Evolutionary conservation across 2,329 filamentous ascomycete species (phyloP).

Genomic region (Geosmithia morbida): DNA sequence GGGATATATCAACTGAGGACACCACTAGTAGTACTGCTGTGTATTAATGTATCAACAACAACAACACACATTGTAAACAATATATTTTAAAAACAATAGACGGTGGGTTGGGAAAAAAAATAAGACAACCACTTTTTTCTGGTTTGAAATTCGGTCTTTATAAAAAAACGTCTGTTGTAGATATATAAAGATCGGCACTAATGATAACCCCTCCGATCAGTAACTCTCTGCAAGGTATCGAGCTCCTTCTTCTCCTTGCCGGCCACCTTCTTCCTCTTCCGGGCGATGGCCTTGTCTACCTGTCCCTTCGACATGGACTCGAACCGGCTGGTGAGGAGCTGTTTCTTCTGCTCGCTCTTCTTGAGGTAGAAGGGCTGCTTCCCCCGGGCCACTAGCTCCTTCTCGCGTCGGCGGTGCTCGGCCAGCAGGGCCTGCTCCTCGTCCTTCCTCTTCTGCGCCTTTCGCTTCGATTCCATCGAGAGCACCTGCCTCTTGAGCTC

Average conservation of each 20-base stretch:
- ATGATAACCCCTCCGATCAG: background rate
- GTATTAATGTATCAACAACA: background rate
- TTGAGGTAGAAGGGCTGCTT: conserved; percentile 93
- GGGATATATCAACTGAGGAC: conserved; percentile 10
- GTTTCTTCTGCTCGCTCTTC: conserved; percentile 80
- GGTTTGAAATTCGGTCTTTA: no score
- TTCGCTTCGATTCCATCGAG: conserved; percentile 66
- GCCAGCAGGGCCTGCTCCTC: conserved; percentile 54
- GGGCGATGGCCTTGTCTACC: conserved; percentile 71
- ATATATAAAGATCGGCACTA: background rate
- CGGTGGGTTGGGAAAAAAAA: no score
- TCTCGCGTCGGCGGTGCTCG: conserved; percentile 70
- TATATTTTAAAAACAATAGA: background rate
- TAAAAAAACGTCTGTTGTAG: no score
- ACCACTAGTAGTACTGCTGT: no score
- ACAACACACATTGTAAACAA: background rate
- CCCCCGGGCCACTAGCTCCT: conserved; percentile 70
- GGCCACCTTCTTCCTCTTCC: conserved; percentile 78
- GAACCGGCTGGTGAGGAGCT: conserved; percentile 65
- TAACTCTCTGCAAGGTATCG: conserved; percentile 20
- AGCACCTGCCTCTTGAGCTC: conserved; percentile 57
- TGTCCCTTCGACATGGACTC: conserved; percentile 73
- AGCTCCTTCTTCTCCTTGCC: conserved; percentile 72
- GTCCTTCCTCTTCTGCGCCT: conserved; percentile 55
- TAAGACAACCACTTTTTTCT: no score